Base-by-base conservation (phyloP, 352 stramenopile species). In the Aphanomyces euteiches region DNA sequence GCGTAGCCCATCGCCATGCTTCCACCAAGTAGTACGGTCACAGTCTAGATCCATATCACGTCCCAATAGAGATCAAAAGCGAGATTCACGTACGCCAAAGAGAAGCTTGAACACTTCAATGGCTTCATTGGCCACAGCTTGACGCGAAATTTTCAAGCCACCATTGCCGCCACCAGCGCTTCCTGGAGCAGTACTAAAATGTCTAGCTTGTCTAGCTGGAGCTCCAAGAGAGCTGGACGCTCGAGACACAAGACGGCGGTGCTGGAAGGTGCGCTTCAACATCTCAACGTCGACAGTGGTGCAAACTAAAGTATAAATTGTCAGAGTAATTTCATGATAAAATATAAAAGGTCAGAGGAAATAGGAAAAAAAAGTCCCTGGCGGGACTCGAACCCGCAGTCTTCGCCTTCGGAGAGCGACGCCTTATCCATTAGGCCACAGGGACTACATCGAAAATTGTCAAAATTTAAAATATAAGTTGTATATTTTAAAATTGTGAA, bases 61-160 rank as follows among this genome's bases (percentile, higher is more conserved):
- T 2, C 12, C 12, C 45, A 39, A 19, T 7, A 50, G 57, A 12
- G 19, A 8, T 68, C 37, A 37, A 38, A 0, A 67, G 37, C 54
- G 59, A 38, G 40, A 34, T 0, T 50, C 17, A 74, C 75, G 64
- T 73, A 85, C 79, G 36, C 79, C 78, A 10, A 89, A 54, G 58
- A 85, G 75, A 64, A 92, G 79, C 76, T 89, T 90, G 41, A 80
- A 64, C 57, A 90, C 79, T 69, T 88, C 84, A 36, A 80, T 79
- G 59, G 81, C 66, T 74, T 92, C 84, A 41, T 68, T 78, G 4
- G 78, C 45, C 36, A 90, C 70, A 75, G 83, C 80, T 40, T 79
- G 74, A 43, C 74, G 77, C 15, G 79, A 83, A 47, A 80, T 78
- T 36, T 64, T 64, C 4, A 64, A 64, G 12, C 56, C n/a, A 2